A percentile compares a stretch with the other conserved stretches of the same genome.
phyloP scores from a whole-genome alignment of 2,329 filamentous ascomycete species.

The Monosporascus sp. region DNA sequence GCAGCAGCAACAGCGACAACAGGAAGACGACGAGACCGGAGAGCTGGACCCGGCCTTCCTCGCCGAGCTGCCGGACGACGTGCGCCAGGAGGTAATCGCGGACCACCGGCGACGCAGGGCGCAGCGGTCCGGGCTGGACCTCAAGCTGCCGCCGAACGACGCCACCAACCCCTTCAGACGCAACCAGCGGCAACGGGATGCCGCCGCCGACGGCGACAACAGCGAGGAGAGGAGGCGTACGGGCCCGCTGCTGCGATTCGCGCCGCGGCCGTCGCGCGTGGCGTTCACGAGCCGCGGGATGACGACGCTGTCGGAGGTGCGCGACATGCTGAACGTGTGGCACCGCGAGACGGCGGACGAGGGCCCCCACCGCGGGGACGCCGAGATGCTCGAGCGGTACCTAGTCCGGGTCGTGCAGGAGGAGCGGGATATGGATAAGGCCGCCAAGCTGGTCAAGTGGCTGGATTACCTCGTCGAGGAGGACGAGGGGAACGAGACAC shows the following conservation, averaged over 20 bases:
- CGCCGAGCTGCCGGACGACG: slow-evolving; percentile 74
- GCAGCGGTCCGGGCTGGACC: slow-evolving; percentile 45
- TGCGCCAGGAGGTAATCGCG: slow-evolving; percentile 70
- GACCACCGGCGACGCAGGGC: slow-evolving; percentile 65
- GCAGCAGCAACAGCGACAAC: slow-evolving; percentile 15
- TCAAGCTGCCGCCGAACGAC: slow-evolving; percentile 22
- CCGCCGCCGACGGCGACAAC: slow-evolving; percentile 8
- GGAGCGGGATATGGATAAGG: slow-evolving; percentile 75
- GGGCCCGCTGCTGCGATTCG: slow-evolving; percentile 43
- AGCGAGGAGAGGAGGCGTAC: slow-evolving; percentile 12
- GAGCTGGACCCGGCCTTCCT: slow-evolving; percentile 69
- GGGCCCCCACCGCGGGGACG: slow-evolving; percentile 75
- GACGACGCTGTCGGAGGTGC: slow-evolving; percentile 53
- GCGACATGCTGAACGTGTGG: slow-evolving; percentile 73
- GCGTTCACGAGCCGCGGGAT: slow-evolving; percentile 39
- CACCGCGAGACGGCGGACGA: slow-evolving; percentile 63
- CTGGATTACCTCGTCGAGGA: slow-evolving; percentile 51
- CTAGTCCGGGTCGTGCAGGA: slow-evolving; percentile 65
- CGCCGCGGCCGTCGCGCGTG: slow-evolving; percentile 39
- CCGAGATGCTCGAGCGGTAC: slow-evolving; percentile 68
- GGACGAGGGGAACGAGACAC: slow-evolving; percentile 25
- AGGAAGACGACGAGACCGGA: slow-evolving; percentile 32
- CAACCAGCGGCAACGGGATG: slow-evolving; percentile 5
- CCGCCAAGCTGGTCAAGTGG: slow-evolving; percentile 65
- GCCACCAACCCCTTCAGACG: slow-evolving; percentile 14